phyloP scores from a whole-genome alignment of 2,329 filamentous ascomycete genomes.

The Penicillium sp. region DNA sequence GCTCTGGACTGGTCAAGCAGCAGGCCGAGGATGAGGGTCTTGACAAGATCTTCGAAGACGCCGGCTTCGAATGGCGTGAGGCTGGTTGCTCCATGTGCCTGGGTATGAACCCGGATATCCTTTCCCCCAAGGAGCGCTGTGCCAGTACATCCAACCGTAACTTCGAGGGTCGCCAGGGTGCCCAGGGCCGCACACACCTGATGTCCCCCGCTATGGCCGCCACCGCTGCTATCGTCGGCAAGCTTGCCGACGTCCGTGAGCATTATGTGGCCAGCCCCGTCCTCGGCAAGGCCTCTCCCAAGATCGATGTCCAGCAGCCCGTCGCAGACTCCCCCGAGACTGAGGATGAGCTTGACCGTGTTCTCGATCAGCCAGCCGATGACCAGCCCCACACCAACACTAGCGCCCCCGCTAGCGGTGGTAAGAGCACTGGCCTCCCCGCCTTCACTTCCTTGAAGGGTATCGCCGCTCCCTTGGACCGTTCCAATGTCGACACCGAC shows the following conservation, averaged over 20 bases:
- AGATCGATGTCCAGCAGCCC: slow-evolving; percentile 62
- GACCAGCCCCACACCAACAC: slow-evolving; percentile 65
- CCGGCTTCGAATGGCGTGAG: slow-evolving; percentile 97
- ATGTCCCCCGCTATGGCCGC: slow-evolving; percentile 98
- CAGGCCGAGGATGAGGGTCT: slow-evolving; percentile 90
- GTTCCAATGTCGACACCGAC: slow-evolving; percentile 95
- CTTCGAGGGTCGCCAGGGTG: slow-evolving; percentile 95
- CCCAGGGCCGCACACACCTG: slow-evolving; percentile 85
- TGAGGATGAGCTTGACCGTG: slow-evolving; percentile 64
- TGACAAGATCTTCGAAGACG: slow-evolving; percentile 86
- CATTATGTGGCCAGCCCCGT: slow-evolving; percentile 57
- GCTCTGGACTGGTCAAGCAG: slow-evolving; percentile 89
- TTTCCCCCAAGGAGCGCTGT: slow-evolving; percentile 88
- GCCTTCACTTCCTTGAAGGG: slow-evolving; percentile 84
- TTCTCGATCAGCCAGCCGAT: slow-evolving; percentile 65
- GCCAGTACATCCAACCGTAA: slow-evolving; percentile 96
- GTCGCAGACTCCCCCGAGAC: slow-evolving; percentile 59
- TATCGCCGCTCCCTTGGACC: slow-evolving; percentile 82
- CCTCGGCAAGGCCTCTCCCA: slow-evolving; percentile 55
- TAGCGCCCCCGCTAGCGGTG: slow-evolving; percentile 32
- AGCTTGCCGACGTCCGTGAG: slow-evolving; percentile 87
- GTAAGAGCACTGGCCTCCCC: slow-evolving; percentile 66
- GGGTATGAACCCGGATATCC: slow-evolving; percentile 98
- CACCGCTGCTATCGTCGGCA: slow-evolving; percentile 84
- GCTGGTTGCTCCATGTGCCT: slow-evolving; percentile 99